These are phyloP conservation scores for Pythium vanterpoolii DNA, from an alignment of 352 stramenopile genomes.

Conservation along the genomic window DNA sequence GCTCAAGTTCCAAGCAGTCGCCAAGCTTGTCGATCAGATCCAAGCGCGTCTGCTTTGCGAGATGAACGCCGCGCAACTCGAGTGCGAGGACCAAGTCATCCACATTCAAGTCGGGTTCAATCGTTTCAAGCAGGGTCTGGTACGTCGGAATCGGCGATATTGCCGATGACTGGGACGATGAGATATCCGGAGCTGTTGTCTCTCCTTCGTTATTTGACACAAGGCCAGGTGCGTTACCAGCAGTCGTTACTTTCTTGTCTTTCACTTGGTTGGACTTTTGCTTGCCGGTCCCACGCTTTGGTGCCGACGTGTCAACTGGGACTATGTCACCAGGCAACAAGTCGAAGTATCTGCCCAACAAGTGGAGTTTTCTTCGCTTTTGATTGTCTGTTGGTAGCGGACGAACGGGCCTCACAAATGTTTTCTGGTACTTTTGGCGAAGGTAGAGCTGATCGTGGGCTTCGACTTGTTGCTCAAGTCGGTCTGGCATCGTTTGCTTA, in stretches of 20 bases:
- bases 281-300: not conserved
- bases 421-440: constrained; percentile 44
- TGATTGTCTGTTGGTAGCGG: constrained; percentile 40
- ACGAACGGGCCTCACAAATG: constrained; percentile 43
- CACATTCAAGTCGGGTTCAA: constrained; percentile 64
- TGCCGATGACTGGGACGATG: not conserved
- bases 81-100: constrained; percentile 62
- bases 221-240: not conserved
- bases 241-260: not conserved
- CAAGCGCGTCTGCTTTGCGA: constrained; percentile 54
- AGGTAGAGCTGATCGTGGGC: constrained; percentile 34
- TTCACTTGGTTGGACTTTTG: not conserved
- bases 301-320: not conserved
- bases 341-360: constrained; percentile 60
- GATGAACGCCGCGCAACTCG: constrained; percentile 55
- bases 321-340: constrained; percentile 28
- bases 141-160: constrained; percentile 18
- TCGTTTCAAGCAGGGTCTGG: constrained; percentile 45
- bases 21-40: constrained; percentile 55
- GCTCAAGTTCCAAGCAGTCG: constrained; percentile 53
- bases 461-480: constrained; percentile 33
- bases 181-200: not conserved
- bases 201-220: not conserved
- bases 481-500: constrained; percentile 46
- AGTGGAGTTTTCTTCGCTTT: constrained; percentile 33